These are phyloP conservation scores for Vaccinium corymbosum DNA, from an alignment of 148 eudicot genomes.

Conservation along the genomic window DNA sequence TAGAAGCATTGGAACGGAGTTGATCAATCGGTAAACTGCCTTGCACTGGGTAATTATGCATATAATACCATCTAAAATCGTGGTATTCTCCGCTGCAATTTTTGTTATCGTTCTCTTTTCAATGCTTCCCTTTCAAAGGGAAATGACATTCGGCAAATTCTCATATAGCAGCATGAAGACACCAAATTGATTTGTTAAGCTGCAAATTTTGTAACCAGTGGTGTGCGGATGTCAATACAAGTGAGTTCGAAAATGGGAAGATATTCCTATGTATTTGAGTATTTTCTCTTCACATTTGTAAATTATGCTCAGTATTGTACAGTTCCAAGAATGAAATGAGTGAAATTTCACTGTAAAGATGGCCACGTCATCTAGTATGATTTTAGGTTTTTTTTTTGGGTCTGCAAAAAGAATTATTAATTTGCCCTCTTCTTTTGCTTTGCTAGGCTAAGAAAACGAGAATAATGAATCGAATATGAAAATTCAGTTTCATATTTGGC, in stretches of 20 bases:
- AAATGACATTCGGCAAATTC: background rate
- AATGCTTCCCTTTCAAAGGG: background rate
- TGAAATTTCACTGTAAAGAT: background rate
- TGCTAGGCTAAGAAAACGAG: background rate
- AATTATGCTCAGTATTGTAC: conserved; percentile 1
- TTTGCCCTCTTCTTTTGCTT: background rate
- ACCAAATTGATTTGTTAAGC: background rate
- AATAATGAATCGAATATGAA: background rate
- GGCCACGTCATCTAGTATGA: background rate
- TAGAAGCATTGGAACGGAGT: conserved; percentile 40
- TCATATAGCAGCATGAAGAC: background rate
- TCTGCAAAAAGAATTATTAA: background rate
- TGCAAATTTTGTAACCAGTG: background rate
- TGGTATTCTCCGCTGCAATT: background rate
- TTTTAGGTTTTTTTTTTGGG: background rate
- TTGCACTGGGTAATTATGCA: background rate
- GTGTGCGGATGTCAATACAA: background rate
- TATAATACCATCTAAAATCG: background rate
- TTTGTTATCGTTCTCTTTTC: background rate
- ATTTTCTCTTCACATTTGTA: background rate
- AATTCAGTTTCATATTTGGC: too few species aligned
- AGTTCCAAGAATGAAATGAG: background rate
- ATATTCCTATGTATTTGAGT: background rate
- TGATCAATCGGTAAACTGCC: conserved; percentile 22
- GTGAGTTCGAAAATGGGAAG: background rate